Evolutionary conservation across 352 stramenopile species (phyloP).

Genomic region (Thalassiosira livingstoniorum): DNA sequence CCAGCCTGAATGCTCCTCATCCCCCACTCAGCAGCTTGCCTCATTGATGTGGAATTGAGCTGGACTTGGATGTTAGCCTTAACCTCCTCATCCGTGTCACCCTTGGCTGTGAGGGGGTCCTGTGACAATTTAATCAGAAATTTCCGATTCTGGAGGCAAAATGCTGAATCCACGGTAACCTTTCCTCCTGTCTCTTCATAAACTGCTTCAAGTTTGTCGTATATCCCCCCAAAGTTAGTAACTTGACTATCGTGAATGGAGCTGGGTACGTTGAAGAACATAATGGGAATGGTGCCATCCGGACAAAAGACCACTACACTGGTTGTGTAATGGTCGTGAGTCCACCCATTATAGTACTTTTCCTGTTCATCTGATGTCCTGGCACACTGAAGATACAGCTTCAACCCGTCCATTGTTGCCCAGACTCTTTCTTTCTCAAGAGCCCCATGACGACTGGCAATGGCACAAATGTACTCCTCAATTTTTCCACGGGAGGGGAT

Average conservation of each 20-base stretch:
- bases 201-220: slow-evolving; percentile 36
- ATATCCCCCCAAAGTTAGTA: slow-evolving; percentile 29
- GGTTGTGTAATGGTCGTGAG: slow-evolving; percentile 10
- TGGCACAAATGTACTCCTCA: background rate
- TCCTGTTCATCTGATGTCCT: background rate
- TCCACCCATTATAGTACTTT: slow-evolving; percentile 29
- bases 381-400: background rate
- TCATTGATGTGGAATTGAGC: background rate
- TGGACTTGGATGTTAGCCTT: background rate
- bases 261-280: slow-evolving; percentile 27
- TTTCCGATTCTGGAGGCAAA: background rate
- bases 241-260: slow-evolving; percentile 34
- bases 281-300: slow-evolving; percentile 31
- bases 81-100: background rate
- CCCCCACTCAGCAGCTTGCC: slow-evolving; percentile 2
- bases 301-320: slow-evolving; percentile 19
- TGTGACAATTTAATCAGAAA: slow-evolving; percentile 40
- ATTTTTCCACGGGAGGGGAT: slow-evolving; percentile 10
- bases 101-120: background rate
- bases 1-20: background rate
- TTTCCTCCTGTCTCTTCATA: slow-evolving; percentile 27
- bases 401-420: background rate
- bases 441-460: background rate
- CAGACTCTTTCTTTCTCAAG: background rate
- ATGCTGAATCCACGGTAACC: slow-evolving; percentile 36